These are phyloP conservation scores for Colletotrichum sp. DNA, from an alignment of 2,329 filamentous ascomycete genomes.

Conservation along the genomic window DNA sequence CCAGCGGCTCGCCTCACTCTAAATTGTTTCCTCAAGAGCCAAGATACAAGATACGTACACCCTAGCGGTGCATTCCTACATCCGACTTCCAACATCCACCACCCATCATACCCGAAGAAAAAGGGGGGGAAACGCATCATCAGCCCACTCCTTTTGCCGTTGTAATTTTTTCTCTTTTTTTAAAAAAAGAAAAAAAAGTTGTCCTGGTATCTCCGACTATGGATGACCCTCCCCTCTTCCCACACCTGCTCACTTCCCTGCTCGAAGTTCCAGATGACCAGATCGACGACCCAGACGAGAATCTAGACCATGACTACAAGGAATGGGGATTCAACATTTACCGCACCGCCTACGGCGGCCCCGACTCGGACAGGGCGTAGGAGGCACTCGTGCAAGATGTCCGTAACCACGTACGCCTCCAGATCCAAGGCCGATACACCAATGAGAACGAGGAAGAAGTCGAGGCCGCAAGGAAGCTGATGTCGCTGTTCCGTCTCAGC, in stretches of 20 bases:
- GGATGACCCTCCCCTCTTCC: neutral
- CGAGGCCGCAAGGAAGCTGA: neutral
- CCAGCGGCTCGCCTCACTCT: too few relatives aligned
- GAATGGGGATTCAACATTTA: neutral
- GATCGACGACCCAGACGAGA: neutral
- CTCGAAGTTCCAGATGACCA: neutral
- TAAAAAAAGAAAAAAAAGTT: neutral
- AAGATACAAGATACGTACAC: too few relatives aligned
- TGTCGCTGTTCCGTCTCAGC: neutral
- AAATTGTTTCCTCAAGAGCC: too few relatives aligned
- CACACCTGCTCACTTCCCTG: neutral
- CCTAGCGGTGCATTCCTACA: neutral
- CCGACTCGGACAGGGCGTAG: neutral
- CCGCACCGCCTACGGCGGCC: neutral
- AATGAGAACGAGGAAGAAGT: neutral
- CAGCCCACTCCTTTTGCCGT: neutral
- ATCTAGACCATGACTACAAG: neutral
- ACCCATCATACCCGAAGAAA: neutral
- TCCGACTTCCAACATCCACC: neutral
- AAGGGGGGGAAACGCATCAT: rapidly evolving
- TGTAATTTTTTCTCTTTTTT: too few relatives aligned
- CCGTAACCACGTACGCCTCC: neutral
- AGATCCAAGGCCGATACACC: neutral
- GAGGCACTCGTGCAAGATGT: neutral
- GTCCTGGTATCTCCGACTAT: neutral